phyloP scores from a whole-genome alignment of 208 protist species.

The Trypanosoma platydactyli region DNA sequence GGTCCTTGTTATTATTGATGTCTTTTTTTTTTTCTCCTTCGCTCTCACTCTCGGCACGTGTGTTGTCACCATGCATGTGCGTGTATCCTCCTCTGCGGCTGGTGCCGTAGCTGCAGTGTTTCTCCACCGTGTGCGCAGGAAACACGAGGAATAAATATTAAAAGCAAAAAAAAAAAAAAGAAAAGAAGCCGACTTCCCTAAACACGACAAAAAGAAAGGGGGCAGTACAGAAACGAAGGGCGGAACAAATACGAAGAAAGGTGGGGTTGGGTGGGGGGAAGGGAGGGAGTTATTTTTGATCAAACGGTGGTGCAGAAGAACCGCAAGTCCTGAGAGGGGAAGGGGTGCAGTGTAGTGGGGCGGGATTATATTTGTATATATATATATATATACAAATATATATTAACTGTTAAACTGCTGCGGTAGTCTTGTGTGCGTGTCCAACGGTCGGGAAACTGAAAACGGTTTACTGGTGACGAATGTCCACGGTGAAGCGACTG shows the following conservation, averaged over 20 bases:
- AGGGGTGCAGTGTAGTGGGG: neutral
- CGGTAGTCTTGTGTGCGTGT: too few species aligned
- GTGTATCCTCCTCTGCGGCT: conserved; percentile 3
- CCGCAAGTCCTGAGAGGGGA: neutral
- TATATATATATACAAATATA: neutral
- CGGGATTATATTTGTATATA: too few species aligned
- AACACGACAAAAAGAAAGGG: too few species aligned
- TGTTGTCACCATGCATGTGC: too few species aligned
- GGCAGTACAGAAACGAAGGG: too few species aligned
- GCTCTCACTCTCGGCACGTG: too few species aligned
- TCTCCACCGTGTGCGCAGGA: neutral
- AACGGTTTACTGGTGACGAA: conserved; percentile 24
- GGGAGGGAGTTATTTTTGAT: neutral
- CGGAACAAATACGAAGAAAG: too few species aligned
- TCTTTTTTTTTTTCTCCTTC: conserved; percentile 13
- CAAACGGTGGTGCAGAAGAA: conserved; percentile 6
- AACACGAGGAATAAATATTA: neutral
- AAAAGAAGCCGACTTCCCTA: too few species aligned
- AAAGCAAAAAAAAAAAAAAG: conserved; percentile 7
- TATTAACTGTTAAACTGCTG: too few species aligned
- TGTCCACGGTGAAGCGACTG: conserved; percentile 85
- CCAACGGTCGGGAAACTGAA: too few species aligned
- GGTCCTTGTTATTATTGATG: conserved; percentile 6
- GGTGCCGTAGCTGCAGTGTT: neutral
- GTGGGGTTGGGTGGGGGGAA: too few species aligned